Percentiles rank a stretch among this genome's conserved stretches.
phyloP scores from a whole-genome alignment of 768 basidiomycete species.

The Trametes cinnabarina region DNA sequence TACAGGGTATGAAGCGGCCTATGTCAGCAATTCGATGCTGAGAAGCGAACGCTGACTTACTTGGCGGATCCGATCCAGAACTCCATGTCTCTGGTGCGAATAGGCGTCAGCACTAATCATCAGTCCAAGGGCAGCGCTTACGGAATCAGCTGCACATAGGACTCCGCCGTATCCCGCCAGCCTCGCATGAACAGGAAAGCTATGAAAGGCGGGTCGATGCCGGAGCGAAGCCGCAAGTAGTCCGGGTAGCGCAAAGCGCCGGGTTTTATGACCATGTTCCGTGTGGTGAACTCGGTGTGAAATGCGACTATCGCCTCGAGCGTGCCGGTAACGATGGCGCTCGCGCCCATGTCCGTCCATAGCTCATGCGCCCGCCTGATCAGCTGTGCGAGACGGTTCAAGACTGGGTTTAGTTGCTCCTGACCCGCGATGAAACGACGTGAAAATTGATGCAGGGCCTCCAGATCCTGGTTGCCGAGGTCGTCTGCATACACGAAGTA shows the following conservation, averaged over 20 bases:
- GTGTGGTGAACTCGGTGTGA: slow-evolving; percentile 34
- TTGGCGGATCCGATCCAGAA: slow-evolving; percentile 10
- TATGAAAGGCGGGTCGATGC: slow-evolving; percentile 35
- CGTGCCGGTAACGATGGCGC: slow-evolving; percentile 29
- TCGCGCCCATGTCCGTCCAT: slow-evolving; percentile 5
- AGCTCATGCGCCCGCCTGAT: background rate
- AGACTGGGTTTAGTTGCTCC: background rate
- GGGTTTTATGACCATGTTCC: slow-evolving; percentile 24
- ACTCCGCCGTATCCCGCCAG: slow-evolving; percentile 29
- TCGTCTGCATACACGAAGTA: slow-evolving; percentile 9
- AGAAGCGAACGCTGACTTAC: background rate
- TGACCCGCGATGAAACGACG: background rate
- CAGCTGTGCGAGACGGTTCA: slow-evolving; percentile 2
- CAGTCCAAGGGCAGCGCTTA: slow-evolving; percentile 3
- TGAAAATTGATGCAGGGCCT: background rate
- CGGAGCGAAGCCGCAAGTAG: slow-evolving; percentile 32
- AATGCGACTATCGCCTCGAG: slow-evolving; percentile 37
- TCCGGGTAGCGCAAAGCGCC: slow-evolving; percentile 31
- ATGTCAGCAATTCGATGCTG: background rate
- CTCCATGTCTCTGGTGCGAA: slow-evolving; percentile 7
- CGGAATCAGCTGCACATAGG: slow-evolving; percentile 41
- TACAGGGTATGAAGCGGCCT: background rate
- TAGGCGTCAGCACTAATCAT: background rate
- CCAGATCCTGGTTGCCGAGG: background rate
- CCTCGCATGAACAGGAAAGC: slow-evolving; percentile 29